Evolutionary conservation across 2,329 filamentous ascomycete species (phyloP).

Genomic region (Fusarium sp.): DNA sequence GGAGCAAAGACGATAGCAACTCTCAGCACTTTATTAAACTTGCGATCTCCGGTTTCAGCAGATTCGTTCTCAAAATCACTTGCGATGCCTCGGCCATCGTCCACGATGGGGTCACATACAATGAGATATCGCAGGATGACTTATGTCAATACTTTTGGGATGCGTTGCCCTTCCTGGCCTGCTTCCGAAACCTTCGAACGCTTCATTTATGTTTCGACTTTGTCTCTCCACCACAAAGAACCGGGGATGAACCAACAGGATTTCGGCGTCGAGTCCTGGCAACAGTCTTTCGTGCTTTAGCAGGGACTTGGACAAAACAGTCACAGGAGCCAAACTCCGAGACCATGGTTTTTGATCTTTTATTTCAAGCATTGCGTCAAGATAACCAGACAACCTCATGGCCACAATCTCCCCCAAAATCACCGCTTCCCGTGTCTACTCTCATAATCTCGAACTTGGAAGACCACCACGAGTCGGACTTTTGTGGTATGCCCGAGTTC

Average conservation of each 20-base stretch:
- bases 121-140: not conserved
- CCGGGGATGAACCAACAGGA: rapidly evolving
- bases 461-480: not conserved
- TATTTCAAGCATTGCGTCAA: not conserved
- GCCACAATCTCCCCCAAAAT: rapidly evolving
- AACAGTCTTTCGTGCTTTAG: not conserved
- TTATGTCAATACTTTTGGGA: not conserved
- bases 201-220: not conserved
- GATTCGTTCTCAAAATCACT: not conserved
- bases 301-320: not conserved
- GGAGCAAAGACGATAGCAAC: not conserved
- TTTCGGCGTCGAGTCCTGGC: not conserved
- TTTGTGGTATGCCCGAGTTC: not conserved
- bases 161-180: not conserved
- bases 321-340: not conserved
- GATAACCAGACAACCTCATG: no score
- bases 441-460: not conserved
- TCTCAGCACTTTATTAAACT: not conserved
- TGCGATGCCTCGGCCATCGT: not conserved
- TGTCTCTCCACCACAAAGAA: rapidly evolving
- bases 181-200: not conserved
- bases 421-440: not conserved
- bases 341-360: rapidly evolving
- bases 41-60: not conserved
- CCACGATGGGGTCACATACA: not conserved